phyloP scores from a whole-genome alignment of 2,329 filamentous ascomycete species.

The Colletotrichum phormii region DNA sequence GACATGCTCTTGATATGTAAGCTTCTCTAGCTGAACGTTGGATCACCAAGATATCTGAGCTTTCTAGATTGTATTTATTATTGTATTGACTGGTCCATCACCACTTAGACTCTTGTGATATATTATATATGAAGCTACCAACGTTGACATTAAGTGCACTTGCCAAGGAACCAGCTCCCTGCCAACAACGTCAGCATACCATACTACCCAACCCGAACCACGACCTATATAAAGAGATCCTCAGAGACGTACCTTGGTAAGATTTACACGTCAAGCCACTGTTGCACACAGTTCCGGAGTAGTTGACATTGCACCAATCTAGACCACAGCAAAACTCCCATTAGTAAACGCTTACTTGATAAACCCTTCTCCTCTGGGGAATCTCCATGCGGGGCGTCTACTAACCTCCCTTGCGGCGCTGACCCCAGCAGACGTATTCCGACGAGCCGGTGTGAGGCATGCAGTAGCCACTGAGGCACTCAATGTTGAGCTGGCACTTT shows the following conservation, averaged over 20 bases:
- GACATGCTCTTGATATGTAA: not conserved
- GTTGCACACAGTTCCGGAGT: not conserved
- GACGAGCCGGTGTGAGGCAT: not conserved
- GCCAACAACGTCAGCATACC: not conserved
- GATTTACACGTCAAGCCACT: not conserved
- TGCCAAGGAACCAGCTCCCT: not conserved
- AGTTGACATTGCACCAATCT: not conserved
- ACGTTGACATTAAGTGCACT: not conserved
- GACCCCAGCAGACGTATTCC: not conserved
- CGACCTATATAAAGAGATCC: not conserved
- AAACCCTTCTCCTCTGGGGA: no score
- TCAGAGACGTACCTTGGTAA: not conserved
- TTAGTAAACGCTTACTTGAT: not conserved
- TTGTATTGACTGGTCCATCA: not conserved
- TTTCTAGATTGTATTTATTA: not conserved
- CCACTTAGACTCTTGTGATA: not conserved
- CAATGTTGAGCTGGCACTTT: not conserved
- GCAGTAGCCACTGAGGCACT: not conserved
- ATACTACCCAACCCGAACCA: not conserved
- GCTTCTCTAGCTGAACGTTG: not conserved
- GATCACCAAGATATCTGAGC: not conserved
- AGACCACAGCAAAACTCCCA: not conserved
- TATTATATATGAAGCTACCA: not conserved
- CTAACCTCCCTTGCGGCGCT: not conserved
- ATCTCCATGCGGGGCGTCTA: not conserved